These are phyloP conservation scores for Gigaspora rosea DNA, from an alignment of 192 early-diverging fungal species.

Conservation along the genomic window DNA sequence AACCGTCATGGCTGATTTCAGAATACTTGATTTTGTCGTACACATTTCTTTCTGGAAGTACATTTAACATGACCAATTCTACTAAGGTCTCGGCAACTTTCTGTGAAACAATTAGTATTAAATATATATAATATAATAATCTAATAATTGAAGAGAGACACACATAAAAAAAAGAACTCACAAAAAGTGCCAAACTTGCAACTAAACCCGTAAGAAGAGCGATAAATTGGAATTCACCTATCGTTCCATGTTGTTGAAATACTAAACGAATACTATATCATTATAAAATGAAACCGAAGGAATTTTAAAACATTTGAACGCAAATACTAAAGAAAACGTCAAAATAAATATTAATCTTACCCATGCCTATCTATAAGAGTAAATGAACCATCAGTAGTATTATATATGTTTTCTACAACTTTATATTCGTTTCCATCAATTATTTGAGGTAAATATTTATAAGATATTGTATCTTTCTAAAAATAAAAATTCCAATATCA, in stretches of 20 bases:
- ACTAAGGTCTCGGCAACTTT: too few relatives aligned
- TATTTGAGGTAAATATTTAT: conserved; percentile 45
- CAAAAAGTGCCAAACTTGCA: conserved; percentile 43
- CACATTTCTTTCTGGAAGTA: too few relatives aligned
- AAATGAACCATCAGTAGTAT: conserved; percentile 30
- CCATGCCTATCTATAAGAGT: conserved; percentile 45
- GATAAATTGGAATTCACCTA: conserved; percentile 44
- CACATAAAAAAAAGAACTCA: background rate
- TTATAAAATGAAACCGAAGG: background rate
- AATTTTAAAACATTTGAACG: background rate
- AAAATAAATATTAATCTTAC: conserved; percentile 25
- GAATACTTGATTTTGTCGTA: too few relatives aligned
- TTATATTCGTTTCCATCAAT: conserved; percentile 48
- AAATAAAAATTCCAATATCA: background rate
- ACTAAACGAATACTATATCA: conserved; percentile 40
- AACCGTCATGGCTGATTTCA: too few relatives aligned
- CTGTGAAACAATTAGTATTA: too few relatives aligned
- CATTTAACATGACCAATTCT: too few relatives aligned
- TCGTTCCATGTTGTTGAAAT: conserved; percentile 42
- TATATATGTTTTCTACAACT: conserved; percentile 42
- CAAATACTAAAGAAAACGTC: background rate
- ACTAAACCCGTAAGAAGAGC: conserved; percentile 41
- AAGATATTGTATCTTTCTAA: conserved; percentile 34
- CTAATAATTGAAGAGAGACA: too few relatives aligned
- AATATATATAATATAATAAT: too few relatives aligned